phyloP scores from a whole-genome alignment of 2,329 filamentous ascomycete genomes.

The Penicillium oxalicum region DNA sequence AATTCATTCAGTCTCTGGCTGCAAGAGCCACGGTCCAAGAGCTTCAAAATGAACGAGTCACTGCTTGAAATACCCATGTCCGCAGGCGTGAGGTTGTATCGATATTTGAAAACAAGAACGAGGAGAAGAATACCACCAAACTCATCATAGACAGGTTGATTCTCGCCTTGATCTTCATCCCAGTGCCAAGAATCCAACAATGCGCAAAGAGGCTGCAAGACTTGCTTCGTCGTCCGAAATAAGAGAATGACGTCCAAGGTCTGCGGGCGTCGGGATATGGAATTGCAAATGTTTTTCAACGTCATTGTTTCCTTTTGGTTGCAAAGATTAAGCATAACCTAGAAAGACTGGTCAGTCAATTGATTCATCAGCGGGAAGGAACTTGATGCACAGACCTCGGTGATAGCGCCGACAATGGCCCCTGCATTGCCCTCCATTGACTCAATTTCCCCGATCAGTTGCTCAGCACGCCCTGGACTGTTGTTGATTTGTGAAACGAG shows the following conservation, averaged over 20 bases:
- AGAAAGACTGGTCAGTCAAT: not conserved
- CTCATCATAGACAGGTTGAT: slow-evolving; percentile 61
- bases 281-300: slow-evolving; percentile 55
- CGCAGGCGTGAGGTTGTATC: slow-evolving; percentile 48
- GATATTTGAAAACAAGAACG: slow-evolving; percentile 52
- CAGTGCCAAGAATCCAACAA: slow-evolving; percentile 59
- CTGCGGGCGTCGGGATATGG: slow-evolving; percentile 50
- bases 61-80: slow-evolving; percentile 49
- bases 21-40: slow-evolving; percentile 44
- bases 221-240: slow-evolving; percentile 51
- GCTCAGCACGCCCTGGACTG: slow-evolving; percentile 68
- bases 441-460: slow-evolving; percentile 74
- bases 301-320: slow-evolving; percentile 58
- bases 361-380: not conserved
- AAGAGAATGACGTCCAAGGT: slow-evolving; percentile 55
- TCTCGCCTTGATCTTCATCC: slow-evolving; percentile 59
- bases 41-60: slow-evolving; percentile 51
- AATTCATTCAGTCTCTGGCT: slow-evolving; percentile 48
- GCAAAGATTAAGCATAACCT: slow-evolving; percentile 53
- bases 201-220: slow-evolving; percentile 54
- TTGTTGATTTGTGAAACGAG: slow-evolving; percentile 71
- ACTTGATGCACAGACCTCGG: slow-evolving; percentile 50
- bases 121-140: slow-evolving; percentile 58
- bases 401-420: slow-evolving; percentile 71
- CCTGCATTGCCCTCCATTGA: slow-evolving; percentile 88